These are phyloP conservation scores for Talaromyces rugulosus DNA, from an alignment of 2,329 filamentous ascomycete genomes.

Conservation along the genomic window DNA sequence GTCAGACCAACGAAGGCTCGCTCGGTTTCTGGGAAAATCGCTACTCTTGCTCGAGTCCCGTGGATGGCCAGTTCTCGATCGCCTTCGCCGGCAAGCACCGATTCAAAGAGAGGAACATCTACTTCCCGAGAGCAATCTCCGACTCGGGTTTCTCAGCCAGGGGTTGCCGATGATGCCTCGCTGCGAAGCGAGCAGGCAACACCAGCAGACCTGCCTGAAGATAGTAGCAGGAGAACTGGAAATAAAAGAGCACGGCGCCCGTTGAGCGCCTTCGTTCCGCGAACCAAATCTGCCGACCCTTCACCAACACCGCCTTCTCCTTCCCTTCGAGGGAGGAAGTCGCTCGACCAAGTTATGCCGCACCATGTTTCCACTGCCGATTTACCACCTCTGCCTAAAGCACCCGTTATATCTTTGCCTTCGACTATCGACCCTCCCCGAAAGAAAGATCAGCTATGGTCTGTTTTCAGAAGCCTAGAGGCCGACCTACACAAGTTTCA, in stretches of 20 bases:
- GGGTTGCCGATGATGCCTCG: not conserved
- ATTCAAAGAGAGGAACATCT: slow-evolving; percentile 19
- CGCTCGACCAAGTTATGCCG: slow-evolving; percentile 44
- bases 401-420: slow-evolving; percentile 45
- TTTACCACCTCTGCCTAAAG: slow-evolving; percentile 38
- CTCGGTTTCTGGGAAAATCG: slow-evolving; percentile 48
- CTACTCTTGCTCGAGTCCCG: slow-evolving; percentile 48
- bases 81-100: slow-evolving; percentile 5
- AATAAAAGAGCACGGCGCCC: slow-evolving; percentile 37
- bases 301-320: slow-evolving; percentile 34
- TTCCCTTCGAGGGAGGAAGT: slow-evolving; percentile 39
- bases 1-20: slow-evolving; percentile 38
- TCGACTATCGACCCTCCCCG: slow-evolving; percentile 41
- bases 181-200: slow-evolving; percentile 13
- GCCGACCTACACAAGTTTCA: slow-evolving; percentile 70
- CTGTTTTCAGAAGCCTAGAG: slow-evolving; percentile 63
- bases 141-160: slow-evolving; percentile 13
- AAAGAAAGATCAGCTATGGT: slow-evolving; percentile 68
- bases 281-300: slow-evolving; percentile 31
- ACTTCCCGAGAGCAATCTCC: slow-evolving; percentile 27
- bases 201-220: slow-evolving; percentile 15
- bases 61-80: slow-evolving; percentile 39
- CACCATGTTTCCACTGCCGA: not conserved
- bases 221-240: slow-evolving; percentile 24
- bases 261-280: slow-evolving; percentile 36